Percentiles rank a stretch among this genome's conserved stretches.
phyloP scores from a whole-genome alignment of 2,329 filamentous ascomycete genomes.

The Cladosporium sp. region DNA sequence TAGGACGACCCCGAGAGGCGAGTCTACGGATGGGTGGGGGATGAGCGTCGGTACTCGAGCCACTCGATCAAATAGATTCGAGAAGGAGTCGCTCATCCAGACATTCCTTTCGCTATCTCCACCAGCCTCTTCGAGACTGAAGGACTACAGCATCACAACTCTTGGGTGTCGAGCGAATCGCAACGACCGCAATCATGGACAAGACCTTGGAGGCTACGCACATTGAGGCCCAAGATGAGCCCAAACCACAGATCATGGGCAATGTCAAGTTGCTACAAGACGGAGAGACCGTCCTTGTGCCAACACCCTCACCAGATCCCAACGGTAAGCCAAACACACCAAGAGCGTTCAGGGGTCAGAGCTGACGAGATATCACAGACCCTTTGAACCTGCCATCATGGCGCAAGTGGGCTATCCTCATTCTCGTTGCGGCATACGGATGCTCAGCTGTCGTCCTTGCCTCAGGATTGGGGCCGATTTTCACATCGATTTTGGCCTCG shows the following conservation, averaged over 20 bases:
- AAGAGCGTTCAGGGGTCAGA: not conserved
- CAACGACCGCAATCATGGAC: not conserved
- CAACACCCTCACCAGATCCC: constrained; percentile 17
- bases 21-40: not conserved
- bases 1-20: not conserved
- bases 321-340: constrained; percentile 3
- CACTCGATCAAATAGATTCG: not conserved
- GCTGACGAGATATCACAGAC: constrained; percentile 30
- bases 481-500: constrained; percentile 14
- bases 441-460: constrained; percentile 42
- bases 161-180: not conserved
- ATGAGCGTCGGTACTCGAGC: not conserved
- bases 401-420: constrained; percentile 41
- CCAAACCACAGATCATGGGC: constrained; percentile 7
- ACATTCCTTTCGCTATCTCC: not conserved
- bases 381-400: constrained; percentile 44
- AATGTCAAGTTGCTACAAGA: constrained; percentile 10
- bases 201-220: not conserved
- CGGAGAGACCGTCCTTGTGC: constrained; percentile 14
- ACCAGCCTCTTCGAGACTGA: not conserved
- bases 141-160: not conserved
- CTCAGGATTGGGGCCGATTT: constrained; percentile 23
- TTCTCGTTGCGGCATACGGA: constrained; percentile 42
- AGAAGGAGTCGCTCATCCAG: not conserved
- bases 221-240: not conserved